Conservation (phyloP, 225 moss, liverwort and hornwort species). For the Pleurozium schreberi region DNA sequence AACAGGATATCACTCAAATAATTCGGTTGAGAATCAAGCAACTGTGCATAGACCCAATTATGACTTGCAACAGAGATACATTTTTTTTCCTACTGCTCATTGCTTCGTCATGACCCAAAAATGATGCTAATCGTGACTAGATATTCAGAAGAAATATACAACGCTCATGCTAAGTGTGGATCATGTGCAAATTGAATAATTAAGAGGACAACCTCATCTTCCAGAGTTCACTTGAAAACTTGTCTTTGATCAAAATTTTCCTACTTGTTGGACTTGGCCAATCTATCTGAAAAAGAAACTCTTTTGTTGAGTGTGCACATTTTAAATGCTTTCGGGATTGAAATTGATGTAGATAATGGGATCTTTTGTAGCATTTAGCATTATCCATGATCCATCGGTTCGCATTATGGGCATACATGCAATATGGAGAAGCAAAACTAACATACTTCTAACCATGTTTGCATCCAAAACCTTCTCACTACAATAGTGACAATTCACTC, state of each 20-base stretch:
- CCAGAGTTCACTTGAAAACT: neutral
- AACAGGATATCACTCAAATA: neutral
- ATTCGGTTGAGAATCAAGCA: neutral
- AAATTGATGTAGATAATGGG: neutral
- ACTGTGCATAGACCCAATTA: neutral
- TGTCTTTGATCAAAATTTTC: neutral
- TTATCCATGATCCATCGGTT: neutral
- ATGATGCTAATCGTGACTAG: neutral
- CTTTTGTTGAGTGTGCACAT: neutral
- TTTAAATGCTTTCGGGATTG: neutral
- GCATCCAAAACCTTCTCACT: neutral
- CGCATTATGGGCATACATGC: neutral
- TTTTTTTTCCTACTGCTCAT: neutral
- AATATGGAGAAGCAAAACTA: neutral
- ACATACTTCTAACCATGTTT: neutral
- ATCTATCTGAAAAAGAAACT: neutral
- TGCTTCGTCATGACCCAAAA: neutral
- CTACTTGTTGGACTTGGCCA: neutral
- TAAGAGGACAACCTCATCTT: too few species aligned
- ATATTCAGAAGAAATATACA: neutral
- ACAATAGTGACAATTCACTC: neutral
- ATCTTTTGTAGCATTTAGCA: neutral
- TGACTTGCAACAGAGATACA: neutral
- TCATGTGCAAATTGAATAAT: neutral
- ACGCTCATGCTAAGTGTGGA: neutral